Base-by-base conservation (phyloP, 805 yeast species). In the Ogataea pini region DNA sequence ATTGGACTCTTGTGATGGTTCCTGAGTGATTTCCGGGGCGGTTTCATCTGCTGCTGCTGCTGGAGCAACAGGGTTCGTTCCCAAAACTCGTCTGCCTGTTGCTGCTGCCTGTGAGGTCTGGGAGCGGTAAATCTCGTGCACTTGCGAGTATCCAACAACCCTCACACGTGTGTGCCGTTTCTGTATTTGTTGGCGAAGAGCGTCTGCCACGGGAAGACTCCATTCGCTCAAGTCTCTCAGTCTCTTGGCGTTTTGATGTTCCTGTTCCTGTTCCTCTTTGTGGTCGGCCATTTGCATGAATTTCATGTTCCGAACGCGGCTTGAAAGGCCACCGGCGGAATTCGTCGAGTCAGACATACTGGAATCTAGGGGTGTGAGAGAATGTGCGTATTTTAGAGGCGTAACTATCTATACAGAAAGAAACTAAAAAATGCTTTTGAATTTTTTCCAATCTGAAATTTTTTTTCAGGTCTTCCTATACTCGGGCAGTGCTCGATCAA, bases 221-320 rank as follows among this genome's bases (percentile, higher is more conserved):
- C 85, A 79, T 59, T 78, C 82, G 27, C 83, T 78, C 6, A 59
- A 17, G 54, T 82, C 88, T 77, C 40, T 61, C 67, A 33, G 28
- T 32, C 49, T 57, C 46, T 61, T 60, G 33, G 60, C 53, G 32
- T 63, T 69, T 33, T 33, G 41, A 8, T 69, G 72, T n/a, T 64
- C 63, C 32, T 71, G 60, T 24, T 63, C 62, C 46, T 60, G 58
- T 50, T 61, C 62, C 19, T 61, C 68, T 19, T 58, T 65, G n/a
- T 62, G 61, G 32, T 68, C 73, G 18, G 76, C 79, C 29, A 74
- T 61, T 46, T 58, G 71, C 83, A 81, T 79, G 71, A 82, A 83
- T 74, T 88, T 89, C 96, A 89, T 89, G 77, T 84, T 85, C 82
- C 85, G 72, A 58, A 89, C 87, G 59, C 89, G 77, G 58, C 80